phyloP scores from a whole-genome alignment of 2,329 filamentous ascomycete genomes.

The Mycosphaerelloides madeirae region DNA sequence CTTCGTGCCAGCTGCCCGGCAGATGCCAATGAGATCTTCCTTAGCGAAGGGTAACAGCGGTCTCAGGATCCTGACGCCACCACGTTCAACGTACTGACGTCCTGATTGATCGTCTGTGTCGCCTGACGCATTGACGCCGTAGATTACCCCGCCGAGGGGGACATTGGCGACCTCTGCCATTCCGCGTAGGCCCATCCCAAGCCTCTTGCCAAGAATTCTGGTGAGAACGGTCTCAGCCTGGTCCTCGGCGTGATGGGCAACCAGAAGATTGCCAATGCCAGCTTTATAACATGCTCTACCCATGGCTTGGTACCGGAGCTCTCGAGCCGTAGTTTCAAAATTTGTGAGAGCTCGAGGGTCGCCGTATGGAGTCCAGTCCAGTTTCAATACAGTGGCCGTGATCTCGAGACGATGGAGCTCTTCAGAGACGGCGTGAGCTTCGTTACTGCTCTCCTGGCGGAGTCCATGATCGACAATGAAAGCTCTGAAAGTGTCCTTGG shows the following conservation, averaged over 20 bases:
- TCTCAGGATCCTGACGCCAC: conserved; percentile 63
- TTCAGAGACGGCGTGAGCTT: conserved; percentile 49
- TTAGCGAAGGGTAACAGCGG: conserved; percentile 70
- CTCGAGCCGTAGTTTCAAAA: conserved; percentile 73
- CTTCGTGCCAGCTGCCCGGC: conserved; percentile 58
- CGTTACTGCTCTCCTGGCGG: conserved; percentile 51
- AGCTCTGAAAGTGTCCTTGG: conserved; percentile 29
- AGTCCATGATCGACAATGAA: conserved; percentile 60
- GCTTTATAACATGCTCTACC: conserved; percentile 55
- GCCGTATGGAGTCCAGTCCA: conserved; percentile 36
- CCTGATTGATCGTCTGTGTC: background rate
- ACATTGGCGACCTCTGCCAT: conserved; percentile 43
- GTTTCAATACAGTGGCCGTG: conserved; percentile 25
- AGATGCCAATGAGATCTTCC: conserved; percentile 68
- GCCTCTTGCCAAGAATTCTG: conserved; percentile 65
- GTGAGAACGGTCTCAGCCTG: conserved; percentile 85
- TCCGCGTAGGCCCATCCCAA: conserved; percentile 58
- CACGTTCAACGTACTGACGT: conserved; percentile 9
- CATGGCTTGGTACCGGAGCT: conserved; percentile 66
- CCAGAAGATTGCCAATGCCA: conserved; percentile 58
- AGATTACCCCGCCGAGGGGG: conserved; percentile 76
- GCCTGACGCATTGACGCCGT: conserved; percentile 56
- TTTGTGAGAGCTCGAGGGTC: conserved; percentile 51
- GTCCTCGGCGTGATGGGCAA: conserved; percentile 87
- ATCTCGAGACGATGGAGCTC: conserved; percentile 22